These are phyloP conservation scores for Trifolium subterraneum DNA, from an alignment of 306 rosid species.

Conservation along the genomic window DNA sequence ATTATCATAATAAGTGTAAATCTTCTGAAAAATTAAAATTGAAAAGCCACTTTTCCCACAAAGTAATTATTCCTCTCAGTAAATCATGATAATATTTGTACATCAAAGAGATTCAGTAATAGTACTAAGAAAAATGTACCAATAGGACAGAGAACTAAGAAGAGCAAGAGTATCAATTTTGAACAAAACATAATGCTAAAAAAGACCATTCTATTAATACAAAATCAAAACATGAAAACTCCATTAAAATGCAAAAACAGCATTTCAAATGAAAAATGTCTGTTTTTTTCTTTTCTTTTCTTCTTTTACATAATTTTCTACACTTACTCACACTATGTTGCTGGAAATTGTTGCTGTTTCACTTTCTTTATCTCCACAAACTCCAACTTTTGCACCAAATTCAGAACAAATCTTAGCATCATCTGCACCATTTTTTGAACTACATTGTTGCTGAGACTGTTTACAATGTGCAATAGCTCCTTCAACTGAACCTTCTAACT, in stretches of 20 bases:
- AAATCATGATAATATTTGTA: constrained; percentile 29
- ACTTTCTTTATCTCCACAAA: constrained; percentile 48
- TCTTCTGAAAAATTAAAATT: constrained; percentile 25
- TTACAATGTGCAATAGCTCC: constrained; percentile 98
- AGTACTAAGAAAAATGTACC: constrained; percentile 34
- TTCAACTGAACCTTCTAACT: constrained; percentile 74
- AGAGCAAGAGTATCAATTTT: constrained; percentile 8
- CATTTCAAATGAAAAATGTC: constrained; percentile 42
- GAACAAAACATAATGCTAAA: constrained; percentile 31
- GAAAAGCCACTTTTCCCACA: constrained; percentile 13
- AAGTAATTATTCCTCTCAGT: constrained; percentile 30
- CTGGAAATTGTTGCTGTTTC: constrained; percentile 34
- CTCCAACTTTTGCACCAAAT: constrained; percentile 48
- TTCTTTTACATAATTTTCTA: constrained; percentile 31
- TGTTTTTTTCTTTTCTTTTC: background rate
- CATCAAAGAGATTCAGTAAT: constrained; percentile 27
- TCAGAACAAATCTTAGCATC: constrained; percentile 49
- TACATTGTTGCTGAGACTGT: constrained; percentile 54
- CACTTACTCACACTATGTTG: constrained; percentile 32
- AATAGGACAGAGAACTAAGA: background rate
- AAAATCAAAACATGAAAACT: constrained; percentile 43
- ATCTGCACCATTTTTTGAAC: constrained; percentile 41
- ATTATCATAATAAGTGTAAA: constrained; percentile 27
- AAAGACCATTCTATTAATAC: constrained; percentile 26
- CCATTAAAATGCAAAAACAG: constrained; percentile 40